Evolutionary conservation across 2,329 filamentous ascomycete genomes (phyloP), one percentile per base, ranked within the genome.

Genomic region (Penicillium corylophilum): DNA sequence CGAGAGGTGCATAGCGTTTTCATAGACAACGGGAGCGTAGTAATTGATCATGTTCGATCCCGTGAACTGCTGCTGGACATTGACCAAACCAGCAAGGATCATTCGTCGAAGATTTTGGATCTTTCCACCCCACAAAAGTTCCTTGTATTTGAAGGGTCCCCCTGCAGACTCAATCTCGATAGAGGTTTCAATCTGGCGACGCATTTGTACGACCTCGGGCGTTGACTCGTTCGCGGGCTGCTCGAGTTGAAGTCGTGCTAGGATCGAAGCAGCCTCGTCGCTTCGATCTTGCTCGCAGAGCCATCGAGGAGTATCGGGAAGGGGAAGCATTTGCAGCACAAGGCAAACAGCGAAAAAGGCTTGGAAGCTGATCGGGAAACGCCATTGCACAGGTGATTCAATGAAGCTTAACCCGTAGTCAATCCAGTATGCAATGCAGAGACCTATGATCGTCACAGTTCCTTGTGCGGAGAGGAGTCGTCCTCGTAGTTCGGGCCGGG

Each of bases 391-490:
- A 0, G 65, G 57, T 0, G 64, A 63, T 3, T 67, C 57, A 29
- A 59, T 50, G 13, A 62, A 64, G n/a, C 66, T 61, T 13, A 62
- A 41, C 2, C 69, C 74, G 46, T 69, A 76, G 36, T 75, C 74
- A 48, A 79, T 68, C 77, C 77, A 80, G 58, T 77, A 79, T 6
- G 75, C 74, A n/a, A 79, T 71, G 44, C 74, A 73, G 12, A 78
- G 69, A 0, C 76, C 76, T 6, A 79, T 64, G 33, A 77, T 77
- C 0, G 74, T 76, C 28, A 77, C 57, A 6, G 59, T 61, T 15
- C 59, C 59, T 36, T 61, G 59, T 10, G 59, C 59, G 3, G 59
- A 61, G 15, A 61, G 53, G 7, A 61, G 50, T 41, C 44, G 54
- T 5, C 59, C 59, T 18, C 59, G 59, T 8, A 49, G 44, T 16